Base-by-base conservation (phyloP, 2,329 filamentous ascomycete genomes). In the Hypoxylon sp. region DNA sequence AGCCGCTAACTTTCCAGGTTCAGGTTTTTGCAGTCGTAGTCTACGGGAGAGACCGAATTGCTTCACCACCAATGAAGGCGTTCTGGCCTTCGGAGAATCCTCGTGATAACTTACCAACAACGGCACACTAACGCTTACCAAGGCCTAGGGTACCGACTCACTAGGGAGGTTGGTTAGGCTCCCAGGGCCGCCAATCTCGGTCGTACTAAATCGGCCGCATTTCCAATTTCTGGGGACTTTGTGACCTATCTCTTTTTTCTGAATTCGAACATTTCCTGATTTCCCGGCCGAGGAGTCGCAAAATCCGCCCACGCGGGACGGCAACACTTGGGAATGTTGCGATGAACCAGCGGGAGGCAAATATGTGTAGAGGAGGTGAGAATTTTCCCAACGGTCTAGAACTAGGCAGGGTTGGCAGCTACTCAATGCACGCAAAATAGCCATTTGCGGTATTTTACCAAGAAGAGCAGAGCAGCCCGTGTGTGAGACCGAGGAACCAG, bases 361-460 rank as follows among this genome's bases (percentile, higher is more conserved):
- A 23, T 19, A 38, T 5, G 17, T 34, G 36, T 43, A 13, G 19
- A 28, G n/a, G 41, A 53, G 13, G 53, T 23, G 19, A 38, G 50
- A 51, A 36, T 43, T 56, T 36, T 36, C 52, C 25, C 36, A 43
- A 38, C 32, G 65, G 61, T 71, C 71, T 73, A 71, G 69, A 73
- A 68, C 59, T 28, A 43, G 41, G 45, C 59, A 64, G 50, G 61
- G 49, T 60, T 62, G 65, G 52, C 41, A 68, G 56, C 52, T 58
- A 63, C 62, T 65, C 55, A 59, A 69, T 71, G 67, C 71, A 66
- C 68, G 65, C 32, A 57, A 49, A 67, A 65, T 59, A 70, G 62
- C 38, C 70, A 69, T 53, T 53, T 69, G 69, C 58, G 66, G 63
- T 67, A 73, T 72, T 73, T 68, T 68, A 70, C 66, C 63, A 61